Evolutionary conservation across 148 eudicot genomes (phyloP).

Genomic region (Vaccinium corymbosum): DNA sequence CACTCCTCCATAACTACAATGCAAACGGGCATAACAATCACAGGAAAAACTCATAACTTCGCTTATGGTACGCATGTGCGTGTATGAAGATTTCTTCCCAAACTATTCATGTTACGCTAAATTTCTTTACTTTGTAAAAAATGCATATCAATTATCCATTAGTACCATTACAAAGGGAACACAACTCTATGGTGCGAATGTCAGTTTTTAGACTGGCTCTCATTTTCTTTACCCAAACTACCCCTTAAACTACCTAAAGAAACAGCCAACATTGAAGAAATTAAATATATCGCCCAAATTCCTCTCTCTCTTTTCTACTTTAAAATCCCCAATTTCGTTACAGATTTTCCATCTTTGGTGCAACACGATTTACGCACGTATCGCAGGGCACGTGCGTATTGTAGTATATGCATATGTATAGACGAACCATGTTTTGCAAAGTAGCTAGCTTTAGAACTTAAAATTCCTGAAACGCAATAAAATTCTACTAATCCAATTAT

Average conservation of each 20-base stretch:
- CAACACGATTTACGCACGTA: background rate
- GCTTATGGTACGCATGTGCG: no score
- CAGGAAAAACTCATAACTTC: background rate
- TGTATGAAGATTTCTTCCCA: no score
- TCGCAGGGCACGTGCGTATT: background rate
- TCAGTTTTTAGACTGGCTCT: background rate
- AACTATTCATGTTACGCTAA: no score
- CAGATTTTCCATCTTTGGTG: background rate
- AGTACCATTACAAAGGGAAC: background rate
- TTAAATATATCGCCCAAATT: background rate
- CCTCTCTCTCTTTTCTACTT: background rate
- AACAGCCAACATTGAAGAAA: background rate
- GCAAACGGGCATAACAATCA: background rate
- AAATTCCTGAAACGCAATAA: background rate
- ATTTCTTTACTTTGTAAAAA: no score
- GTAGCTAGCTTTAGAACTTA: background rate
- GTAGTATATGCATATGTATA: background rate
- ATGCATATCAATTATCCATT: no score
- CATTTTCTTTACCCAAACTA: background rate
- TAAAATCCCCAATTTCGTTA: background rate
- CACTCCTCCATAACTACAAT: background rate
- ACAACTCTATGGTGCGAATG: background rate
- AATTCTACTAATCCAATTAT: background rate
- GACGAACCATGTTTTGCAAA: background rate
- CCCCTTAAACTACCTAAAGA: background rate